A percentile compares a stretch with the other conserved stretches of the same genome.
These are phyloP conservation scores for Huntiella savannae DNA, from an alignment of 2,329 filamentous ascomycete genomes.

Conservation along the genomic window DNA sequence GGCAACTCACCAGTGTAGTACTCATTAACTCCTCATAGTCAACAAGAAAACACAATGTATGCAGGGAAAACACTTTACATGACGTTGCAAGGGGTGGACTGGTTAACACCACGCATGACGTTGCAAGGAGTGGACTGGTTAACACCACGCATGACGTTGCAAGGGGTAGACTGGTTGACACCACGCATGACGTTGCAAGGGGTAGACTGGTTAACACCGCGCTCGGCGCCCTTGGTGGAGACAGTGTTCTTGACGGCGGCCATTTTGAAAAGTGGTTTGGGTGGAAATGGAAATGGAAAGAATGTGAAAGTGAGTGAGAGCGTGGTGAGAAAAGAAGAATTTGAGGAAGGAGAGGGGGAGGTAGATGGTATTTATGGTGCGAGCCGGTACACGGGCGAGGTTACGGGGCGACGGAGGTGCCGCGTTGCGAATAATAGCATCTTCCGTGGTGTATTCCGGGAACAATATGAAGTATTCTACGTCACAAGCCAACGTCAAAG, in stretches of 20 bases:
- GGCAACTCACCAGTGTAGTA: neutral
- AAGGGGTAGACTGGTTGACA: neutral
- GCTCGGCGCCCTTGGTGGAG: neutral
- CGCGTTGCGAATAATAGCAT: no score
- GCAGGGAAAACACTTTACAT: slow-evolving; percentile 1
- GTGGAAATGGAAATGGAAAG: neutral
- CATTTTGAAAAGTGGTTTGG: slow-evolving; percentile 7
- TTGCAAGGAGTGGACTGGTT: neutral
- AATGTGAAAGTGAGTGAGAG: neutral
- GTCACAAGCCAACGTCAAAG: no score
- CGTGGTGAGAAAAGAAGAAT: slow-evolving; percentile 2
- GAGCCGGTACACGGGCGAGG: no score
- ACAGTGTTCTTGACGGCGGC: slow-evolving; percentile 5
- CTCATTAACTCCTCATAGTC: neutral
- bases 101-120: neutral
- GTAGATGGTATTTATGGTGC: neutral
- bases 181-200: neutral
- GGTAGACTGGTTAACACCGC: neutral
- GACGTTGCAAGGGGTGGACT: neutral
- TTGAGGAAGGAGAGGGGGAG: neutral
- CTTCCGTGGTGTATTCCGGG: no score
- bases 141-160: neutral
- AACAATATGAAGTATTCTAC: no score
- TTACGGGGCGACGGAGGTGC: no score
- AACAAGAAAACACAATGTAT: neutral